Base-by-base conservation (phyloP, 1,139 yeast species). In the Suhomyces choctaworum region DNA sequence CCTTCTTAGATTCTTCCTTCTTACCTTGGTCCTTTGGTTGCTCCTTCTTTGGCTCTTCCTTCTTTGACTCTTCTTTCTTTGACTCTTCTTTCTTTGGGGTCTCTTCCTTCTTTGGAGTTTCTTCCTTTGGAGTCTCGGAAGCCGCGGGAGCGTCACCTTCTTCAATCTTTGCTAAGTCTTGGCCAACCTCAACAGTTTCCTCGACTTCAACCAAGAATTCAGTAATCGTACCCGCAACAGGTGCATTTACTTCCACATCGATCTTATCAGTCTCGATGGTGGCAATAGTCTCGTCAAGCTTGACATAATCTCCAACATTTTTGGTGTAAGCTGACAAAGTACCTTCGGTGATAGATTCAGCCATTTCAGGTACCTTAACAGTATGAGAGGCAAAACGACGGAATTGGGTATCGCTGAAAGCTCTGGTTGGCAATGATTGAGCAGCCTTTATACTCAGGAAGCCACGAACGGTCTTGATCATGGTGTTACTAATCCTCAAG, bases 181-280 rank as follows among this genome's bases (percentile, higher is more conserved):
- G 97, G 44, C 97, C 98, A 46, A 94, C 98, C 55, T 83, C 87
- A 42, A 92, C 98, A 36, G 96, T 92, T 57, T 88, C 96, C 35
- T 92, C 98, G 32, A 89, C 86, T 34, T 71, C 69, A 46, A 83
- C 96, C 53, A 88, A 77, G 45, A 87, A 68, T 64, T 90, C 96
- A 36, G 84, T 81, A 56, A 92, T 74, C 41, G 90, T 88, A 69
- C 98, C 99, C 32, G 94, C 64, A 39, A 87, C 78, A 43, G 98
- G 98, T 11, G 98, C 82, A 62, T 89, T 92, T 46, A 92, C 97
- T 61, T 92, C 95, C 37, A 92, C 95, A 58, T 92, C 98, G 54
- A 94, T 89, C 74, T 94, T 94, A 64, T 92, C 99, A 37, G 99
- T 92, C 70, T 92, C 99, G 52, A 92, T 90, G 49, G 97, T 90